Conservation (phyloP, 1,284 basidiomycete genomes). For the Austroboletus sp. region DNA sequence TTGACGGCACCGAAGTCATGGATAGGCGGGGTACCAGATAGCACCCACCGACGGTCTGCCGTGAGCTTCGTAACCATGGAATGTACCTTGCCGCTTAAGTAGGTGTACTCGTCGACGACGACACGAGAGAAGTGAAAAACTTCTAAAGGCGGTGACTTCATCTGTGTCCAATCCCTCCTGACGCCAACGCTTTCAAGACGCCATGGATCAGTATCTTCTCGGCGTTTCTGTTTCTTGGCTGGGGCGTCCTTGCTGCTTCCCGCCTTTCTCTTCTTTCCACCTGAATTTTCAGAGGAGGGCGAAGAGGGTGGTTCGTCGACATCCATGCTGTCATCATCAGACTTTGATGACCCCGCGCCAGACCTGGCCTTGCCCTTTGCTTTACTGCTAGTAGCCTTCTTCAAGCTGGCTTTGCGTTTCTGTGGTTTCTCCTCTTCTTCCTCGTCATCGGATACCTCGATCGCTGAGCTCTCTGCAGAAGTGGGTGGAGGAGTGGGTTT, state of each 20-base stretch:
- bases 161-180: constrained; percentile 67
- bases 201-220: constrained; percentile 75
- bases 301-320: constrained; percentile 43
- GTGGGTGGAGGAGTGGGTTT: constrained; percentile 30
- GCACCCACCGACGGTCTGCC: constrained; percentile 82
- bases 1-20: constrained; percentile 87
- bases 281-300: constrained; percentile 33
- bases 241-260: constrained; percentile 42
- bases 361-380: constrained; percentile 26
- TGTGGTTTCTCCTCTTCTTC: constrained; percentile 27
- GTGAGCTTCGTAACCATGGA: constrained; percentile 73
- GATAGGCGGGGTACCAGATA: constrained; percentile 93
- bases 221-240: constrained; percentile 55
- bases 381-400: constrained; percentile 22
- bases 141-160: constrained; percentile 79
- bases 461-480: constrained; percentile 19
- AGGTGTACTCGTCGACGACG: constrained; percentile 93
- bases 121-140: constrained; percentile 88
- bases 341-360: constrained; percentile 26
- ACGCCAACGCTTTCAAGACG: constrained; percentile 60
- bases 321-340: constrained; percentile 45
- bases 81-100: constrained; percentile 76
- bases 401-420: constrained; percentile 28
- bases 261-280: constrained; percentile 50
- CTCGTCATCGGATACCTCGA: constrained; percentile 28